Base-by-base conservation (phyloP, 2,329 filamentous ascomycete species). In the Pestalotiopsis sp. region DNA sequence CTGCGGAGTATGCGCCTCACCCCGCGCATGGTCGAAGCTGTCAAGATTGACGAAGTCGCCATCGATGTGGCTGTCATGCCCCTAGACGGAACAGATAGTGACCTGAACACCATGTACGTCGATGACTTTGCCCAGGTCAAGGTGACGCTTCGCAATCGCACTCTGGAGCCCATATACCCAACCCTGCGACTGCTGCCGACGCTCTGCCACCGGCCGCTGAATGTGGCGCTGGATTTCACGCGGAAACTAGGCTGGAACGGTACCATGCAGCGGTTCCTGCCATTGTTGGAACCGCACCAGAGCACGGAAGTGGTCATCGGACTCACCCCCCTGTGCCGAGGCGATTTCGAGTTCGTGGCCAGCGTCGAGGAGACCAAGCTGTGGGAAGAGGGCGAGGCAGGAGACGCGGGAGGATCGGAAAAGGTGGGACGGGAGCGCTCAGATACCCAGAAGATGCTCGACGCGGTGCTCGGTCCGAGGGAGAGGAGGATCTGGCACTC, bases 231-330 rank as follows among this genome's bases (percentile, higher is more conserved):
- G 17, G 95, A 97, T 77, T 88, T 95, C 68, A 92, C 92, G 57
- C 91, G 93, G 75, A 93, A 94, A 71, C 87, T 97, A 66, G 91
- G 91, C 1, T 96, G 93, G 91, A 95, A 94, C 72, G 95, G 95
- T 1, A 90, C 92, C 38, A 80, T 97, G 68, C 95, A 98, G 80
- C 91, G 91, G 75, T 85, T 88, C 1, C 82, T 97, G 0, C 90
- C 92, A 0, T 76, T 88, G 6, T 77, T 97, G 1, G 79, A 81
- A 5, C 88, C 90, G 0, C 87, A 88, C 4, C 83, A 86, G 59
- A 87, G 81, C n/a, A 84, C 85, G 0, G 87, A 91, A 70, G 84
- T 93, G 25, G 84, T 86, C 1, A 80, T 97, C 3, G 92, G 92
- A 4, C 85, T 95, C 58, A 93, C 93, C 57, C 87, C 91, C 39